A percentile compares a stretch with the other conserved stretches of the same genome.
Evolutionary conservation across 2,329 filamentous ascomycete species (phyloP).

Genomic region (Mycosphaerella sp.): DNA sequence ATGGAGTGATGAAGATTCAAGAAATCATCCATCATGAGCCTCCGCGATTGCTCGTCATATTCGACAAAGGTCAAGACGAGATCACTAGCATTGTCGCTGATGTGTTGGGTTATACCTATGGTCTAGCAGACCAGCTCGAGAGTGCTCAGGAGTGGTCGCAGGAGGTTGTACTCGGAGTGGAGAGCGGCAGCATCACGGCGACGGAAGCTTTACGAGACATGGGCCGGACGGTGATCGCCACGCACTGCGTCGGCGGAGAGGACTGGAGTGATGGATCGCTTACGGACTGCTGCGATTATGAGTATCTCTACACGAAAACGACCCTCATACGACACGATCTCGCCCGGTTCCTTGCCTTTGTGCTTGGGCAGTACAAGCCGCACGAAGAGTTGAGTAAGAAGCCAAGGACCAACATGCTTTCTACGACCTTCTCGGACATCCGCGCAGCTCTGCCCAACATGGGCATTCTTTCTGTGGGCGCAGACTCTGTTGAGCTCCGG

Average conservation of each 20-base stretch:
- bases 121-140: constrained; percentile 52
- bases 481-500: constrained; percentile 77
- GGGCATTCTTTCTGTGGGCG: constrained; percentile 79
- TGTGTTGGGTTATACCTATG: constrained; percentile 68
- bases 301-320: constrained; percentile 72
- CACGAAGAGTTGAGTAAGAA: constrained; percentile 74
- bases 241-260: constrained; percentile 66
- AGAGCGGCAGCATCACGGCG: constrained; percentile 50
- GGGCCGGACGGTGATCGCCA: constrained; percentile 64
- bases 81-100: constrained; percentile 73
- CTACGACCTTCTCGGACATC: constrained; percentile 82
- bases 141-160: constrained; percentile 51
- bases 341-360: constrained; percentile 71
- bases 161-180: constrained; percentile 63
- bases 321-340: constrained; percentile 70
- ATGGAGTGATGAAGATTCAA: constrained; percentile 31
- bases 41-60: constrained; percentile 52
- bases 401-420: constrained; percentile 74
- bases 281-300: constrained; percentile 69
- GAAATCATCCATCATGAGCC: constrained; percentile 32
- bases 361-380: constrained; percentile 70
- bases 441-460: constrained; percentile 75
- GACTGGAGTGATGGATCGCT: constrained; percentile 53
- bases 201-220: constrained; percentile 54
- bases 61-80: constrained; percentile 63